Conservation (phyloP, 2,329 filamentous ascomycete genomes). For the Cordyceps sp. region DNA sequence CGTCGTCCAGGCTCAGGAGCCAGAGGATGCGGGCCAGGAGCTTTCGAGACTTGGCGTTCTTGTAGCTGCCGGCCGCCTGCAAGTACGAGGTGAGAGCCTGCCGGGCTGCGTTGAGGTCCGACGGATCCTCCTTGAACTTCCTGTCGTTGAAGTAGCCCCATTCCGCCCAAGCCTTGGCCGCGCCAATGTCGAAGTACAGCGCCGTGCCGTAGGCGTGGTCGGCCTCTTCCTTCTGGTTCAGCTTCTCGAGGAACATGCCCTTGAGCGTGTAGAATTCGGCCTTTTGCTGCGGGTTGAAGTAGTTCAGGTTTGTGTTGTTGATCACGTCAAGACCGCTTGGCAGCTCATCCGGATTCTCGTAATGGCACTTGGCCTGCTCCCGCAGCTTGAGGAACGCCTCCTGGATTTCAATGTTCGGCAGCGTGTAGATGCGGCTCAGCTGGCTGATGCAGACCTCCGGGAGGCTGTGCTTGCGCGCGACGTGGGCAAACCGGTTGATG, state of each 20-base stretch:
- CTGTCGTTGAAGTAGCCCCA: constrained; percentile 98
- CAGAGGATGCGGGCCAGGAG: constrained; percentile 85
- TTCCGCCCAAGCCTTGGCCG: constrained; percentile 96
- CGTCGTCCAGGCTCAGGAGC: constrained; percentile 85
- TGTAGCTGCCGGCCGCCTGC: constrained; percentile 90
- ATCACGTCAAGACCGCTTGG: constrained; percentile 92
- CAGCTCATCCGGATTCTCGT: constrained; percentile 86
- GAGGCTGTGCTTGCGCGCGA: constrained; percentile 90
- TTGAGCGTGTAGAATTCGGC: constrained; percentile 98
- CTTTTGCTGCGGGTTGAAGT: constrained; percentile 91
- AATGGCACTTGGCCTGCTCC: constrained; percentile 98
- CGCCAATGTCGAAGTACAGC: constrained; percentile 84
- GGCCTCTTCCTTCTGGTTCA: constrained; percentile 78
- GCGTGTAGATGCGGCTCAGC: constrained; percentile 90
- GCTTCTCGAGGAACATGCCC: constrained; percentile 96
- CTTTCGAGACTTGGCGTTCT: constrained; percentile 91
- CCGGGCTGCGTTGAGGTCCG: constrained; percentile 66
- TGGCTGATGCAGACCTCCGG: constrained; percentile 96
- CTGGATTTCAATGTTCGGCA: constrained; percentile 98
- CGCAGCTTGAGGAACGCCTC: constrained; percentile 95
- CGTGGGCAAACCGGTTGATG: constrained; percentile 96
- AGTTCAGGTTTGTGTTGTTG: constrained; percentile 98
- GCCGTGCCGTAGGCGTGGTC: constrained; percentile 91
- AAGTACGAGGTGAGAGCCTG: constrained; percentile 93
- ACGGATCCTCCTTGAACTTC: constrained; percentile 81